A percentile compares a stretch with the other conserved stretches of the same genome.
These are phyloP conservation scores for Boletellus sp. DNA, from an alignment of 768 basidiomycete genomes.

Conservation along the genomic window DNA sequence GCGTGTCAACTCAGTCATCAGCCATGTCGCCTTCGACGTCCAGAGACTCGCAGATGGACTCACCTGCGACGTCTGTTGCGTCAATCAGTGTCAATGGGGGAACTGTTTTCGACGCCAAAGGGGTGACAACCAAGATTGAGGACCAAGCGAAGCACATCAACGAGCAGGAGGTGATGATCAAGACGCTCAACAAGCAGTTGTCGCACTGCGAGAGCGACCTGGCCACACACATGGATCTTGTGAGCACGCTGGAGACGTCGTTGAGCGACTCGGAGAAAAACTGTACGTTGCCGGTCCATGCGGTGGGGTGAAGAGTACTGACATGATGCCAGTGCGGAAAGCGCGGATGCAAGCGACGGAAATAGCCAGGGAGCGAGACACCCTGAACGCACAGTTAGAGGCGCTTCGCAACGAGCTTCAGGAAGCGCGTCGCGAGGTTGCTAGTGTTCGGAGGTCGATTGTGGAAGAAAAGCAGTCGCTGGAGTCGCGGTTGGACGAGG, in stretches of 20 bases:
- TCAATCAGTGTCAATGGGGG: conserved; percentile 37
- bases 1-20: conserved; percentile 61
- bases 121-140: conserved; percentile 52
- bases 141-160: conserved; percentile 72
- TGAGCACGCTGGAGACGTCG: conserved; percentile 77
- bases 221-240: conserved; percentile 88
- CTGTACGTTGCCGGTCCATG: conserved; percentile 47
- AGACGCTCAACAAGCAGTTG: conserved; percentile 89
- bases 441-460: conserved; percentile 69
- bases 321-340: conserved; percentile 66
- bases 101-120: conserved; percentile 51
- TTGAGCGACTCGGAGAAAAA: conserved; percentile 92
- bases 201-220: conserved; percentile 91
- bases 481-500: conserved; percentile 80
- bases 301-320: conserved; percentile 1
- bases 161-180: conserved; percentile 89
- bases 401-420: conserved; percentile 67
- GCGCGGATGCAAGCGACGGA: conserved; percentile 93
- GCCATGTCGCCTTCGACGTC: conserved; percentile 55
- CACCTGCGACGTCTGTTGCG: conserved; percentile 59
- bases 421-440: conserved; percentile 78
- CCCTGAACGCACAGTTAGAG: conserved; percentile 60
- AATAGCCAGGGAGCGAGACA: conserved; percentile 81
- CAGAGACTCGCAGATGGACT: conserved; percentile 68
- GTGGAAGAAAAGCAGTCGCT: conserved; percentile 87